Evolutionary conservation across 2,329 filamentous ascomycete genomes (phyloP).

Genomic region (Bipolaris zeicola): DNA sequence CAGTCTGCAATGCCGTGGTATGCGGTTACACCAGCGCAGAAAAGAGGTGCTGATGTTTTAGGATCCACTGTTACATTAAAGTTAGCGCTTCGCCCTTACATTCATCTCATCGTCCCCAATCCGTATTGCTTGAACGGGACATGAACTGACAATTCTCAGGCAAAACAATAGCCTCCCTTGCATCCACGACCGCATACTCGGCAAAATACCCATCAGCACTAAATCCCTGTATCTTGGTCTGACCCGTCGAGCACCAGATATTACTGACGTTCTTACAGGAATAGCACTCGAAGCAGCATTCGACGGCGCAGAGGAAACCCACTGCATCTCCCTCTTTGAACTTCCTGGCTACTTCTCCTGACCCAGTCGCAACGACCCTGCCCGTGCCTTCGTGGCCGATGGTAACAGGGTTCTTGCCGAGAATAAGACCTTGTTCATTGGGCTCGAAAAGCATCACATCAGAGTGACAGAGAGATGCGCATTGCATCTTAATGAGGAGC

Average conservation of each 20-base stretch:
- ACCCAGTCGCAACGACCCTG: conserved; percentile 32
- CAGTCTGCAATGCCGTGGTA: conserved; percentile 40
- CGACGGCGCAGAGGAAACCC: conserved; percentile 41
- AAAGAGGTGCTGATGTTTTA: conserved; percentile 35
- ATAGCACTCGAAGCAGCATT: conserved; percentile 43
- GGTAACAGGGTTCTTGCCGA: conserved; percentile 40
- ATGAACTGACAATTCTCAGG: conserved; percentile 30
- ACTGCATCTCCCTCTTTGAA: conserved; percentile 43
- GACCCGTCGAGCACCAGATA: conserved; percentile 35
- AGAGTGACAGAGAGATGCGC: conserved; percentile 50
- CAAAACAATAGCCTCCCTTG: conserved; percentile 35
- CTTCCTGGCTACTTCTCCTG: conserved; percentile 28
- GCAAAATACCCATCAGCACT: conserved; percentile 37
- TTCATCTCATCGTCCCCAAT: background rate
- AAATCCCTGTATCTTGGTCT: conserved; percentile 42
- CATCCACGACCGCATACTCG: conserved; percentile 41
- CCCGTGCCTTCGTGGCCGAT: conserved; percentile 45
- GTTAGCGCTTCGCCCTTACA: conserved; percentile 5
- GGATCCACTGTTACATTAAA: conserved; percentile 26
- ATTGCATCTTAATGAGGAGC: conserved; percentile 48
- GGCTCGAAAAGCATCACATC: conserved; percentile 48
- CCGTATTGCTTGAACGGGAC: background rate
- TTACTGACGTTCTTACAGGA: conserved; percentile 40
- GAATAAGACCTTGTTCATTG: conserved; percentile 41
- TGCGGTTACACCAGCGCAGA: conserved; percentile 42